A percentile compares a stretch with the other conserved stretches of the same genome.
phyloP scores from a whole-genome alignment of 1,284 basidiomycete genomes.

The Ganoderma resinaceum region DNA sequence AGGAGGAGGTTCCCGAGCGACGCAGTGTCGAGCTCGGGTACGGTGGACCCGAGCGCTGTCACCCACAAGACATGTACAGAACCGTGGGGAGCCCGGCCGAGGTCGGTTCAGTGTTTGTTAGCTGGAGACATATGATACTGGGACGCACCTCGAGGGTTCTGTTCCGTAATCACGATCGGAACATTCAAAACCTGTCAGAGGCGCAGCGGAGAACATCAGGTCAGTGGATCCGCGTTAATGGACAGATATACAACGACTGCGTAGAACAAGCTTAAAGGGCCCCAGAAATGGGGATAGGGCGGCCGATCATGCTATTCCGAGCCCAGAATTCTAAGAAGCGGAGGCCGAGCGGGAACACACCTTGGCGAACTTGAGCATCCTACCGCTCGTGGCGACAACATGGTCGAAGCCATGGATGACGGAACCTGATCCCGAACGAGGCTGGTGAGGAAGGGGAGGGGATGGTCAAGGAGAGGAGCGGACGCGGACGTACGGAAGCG shows the following conservation, averaged over 20 bases:
- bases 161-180: conserved; percentile 83
- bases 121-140: neutral
- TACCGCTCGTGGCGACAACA: conserved; percentile 71
- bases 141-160: conserved; percentile 76
- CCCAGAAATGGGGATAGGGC: neutral
- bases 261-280: neutral
- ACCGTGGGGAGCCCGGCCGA: neutral
- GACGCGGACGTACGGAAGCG: conserved; percentile 68
- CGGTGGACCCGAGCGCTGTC: conserved; percentile 76
- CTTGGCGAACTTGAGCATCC: conserved; percentile 82
- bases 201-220: neutral
- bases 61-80: neutral
- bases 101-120: neutral
- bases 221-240: conserved; percentile 5
- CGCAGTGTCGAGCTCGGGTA: conserved; percentile 67
- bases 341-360: conserved; percentile 42
- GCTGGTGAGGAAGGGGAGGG: conserved; percentile 3
- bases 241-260: neutral
- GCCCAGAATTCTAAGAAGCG: neutral
- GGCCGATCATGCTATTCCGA: neutral
- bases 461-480: neutral
- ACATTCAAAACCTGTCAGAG: conserved; percentile 63
- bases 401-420: conserved; percentile 75
- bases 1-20: conserved; percentile 65
- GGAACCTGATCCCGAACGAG: conserved; percentile 43